Evolutionary conservation across 345 rosid species (phyloP), one percentile per base, ranked within the genome.

Genomic region (Hibiscus syriacus): DNA sequence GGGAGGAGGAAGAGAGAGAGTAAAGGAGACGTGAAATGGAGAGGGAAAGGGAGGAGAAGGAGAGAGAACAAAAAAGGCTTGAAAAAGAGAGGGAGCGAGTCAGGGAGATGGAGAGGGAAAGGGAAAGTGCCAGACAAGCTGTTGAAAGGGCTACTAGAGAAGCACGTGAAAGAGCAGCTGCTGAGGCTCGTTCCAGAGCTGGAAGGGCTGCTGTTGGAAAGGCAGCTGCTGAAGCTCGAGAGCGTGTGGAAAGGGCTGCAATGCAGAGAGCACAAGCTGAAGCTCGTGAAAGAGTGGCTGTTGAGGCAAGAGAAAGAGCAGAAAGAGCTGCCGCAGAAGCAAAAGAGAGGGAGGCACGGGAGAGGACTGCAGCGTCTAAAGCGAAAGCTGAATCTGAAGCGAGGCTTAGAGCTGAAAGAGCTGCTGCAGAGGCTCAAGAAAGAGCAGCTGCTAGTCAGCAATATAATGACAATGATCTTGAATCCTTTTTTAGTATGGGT

Each of bases 121-220:
- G 86, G 64, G 82, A 80, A 66, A 74, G 70, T 77, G 92, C 83
- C 30, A 87, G 97, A 75, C 95, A 94, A 74, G 98, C 85, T 8
- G 98, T 94, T 34, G 98, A 89, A 82, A 89, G 79, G 79, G 99
- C 98, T 72, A 91, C 96, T 27, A 89, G 98, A 82, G 99, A 84
- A 77, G 96, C 96, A 78, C 86, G 96, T 20, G 98, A 90, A 80
- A 86, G 98, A 84, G 98, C 96, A 60, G 96, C 93, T 54, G 39
- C 74, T 59, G 99, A 87, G 17, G 99, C 96, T 76, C 93, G 80
- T 64, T 70, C 73, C 7, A 91, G 76, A 84, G 90, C 89, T 69
- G 96, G 91, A 77, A 87, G 90, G 80, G 91, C 96, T 76, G 91
- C 96, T 80, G 92, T 80, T 66, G 97, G 46, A 48, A 93, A 87